These are phyloP conservation scores for Candida boidinii DNA, from an alignment of 805 yeast genomes.

Conservation along the genomic window DNA sequence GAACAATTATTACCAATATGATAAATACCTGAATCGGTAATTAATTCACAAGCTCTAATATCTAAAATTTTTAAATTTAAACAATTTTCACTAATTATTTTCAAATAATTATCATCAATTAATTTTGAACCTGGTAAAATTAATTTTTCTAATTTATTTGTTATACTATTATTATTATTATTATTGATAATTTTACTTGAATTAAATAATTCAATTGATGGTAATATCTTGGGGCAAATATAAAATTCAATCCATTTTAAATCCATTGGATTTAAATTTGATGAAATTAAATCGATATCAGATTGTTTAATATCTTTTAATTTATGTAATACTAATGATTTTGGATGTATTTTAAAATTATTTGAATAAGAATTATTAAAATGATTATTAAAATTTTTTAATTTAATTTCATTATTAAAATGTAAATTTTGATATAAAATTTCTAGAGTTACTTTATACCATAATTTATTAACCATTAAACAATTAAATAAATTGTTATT, in stretches of 20 bases:
- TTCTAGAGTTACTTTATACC: constrained; percentile 49
- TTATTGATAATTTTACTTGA: too few relatives aligned
- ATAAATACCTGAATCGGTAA: constrained; percentile 69
- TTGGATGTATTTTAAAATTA: constrained; percentile 3
- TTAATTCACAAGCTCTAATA: constrained; percentile 72
- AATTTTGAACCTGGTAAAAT: constrained; percentile 65
- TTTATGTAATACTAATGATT: constrained; percentile 60
- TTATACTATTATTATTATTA: too few relatives aligned
- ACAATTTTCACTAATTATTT: constrained; percentile 42
- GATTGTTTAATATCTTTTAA: constrained; percentile 41
- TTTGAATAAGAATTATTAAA: constrained; percentile 14
- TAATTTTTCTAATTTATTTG: constrained; percentile 32
- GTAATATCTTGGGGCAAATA: constrained; percentile 68
- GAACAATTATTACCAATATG: constrained; percentile 56
- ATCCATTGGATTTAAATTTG: constrained; percentile 32
- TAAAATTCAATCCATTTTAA: constrained; percentile 70
- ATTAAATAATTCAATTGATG: constrained; percentile 41
- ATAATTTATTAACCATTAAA: constrained; percentile 57
- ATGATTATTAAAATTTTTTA: constrained; percentile 12
- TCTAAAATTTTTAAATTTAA: constrained; percentile 60
- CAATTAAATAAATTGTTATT: constrained; percentile 45
- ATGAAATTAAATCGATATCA: constrained; percentile 41
- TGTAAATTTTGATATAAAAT: constrained; percentile 46
- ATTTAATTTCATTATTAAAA: constrained; percentile 41
- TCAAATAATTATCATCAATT: constrained; percentile 53